Evolutionary conservation across 805 yeast species (phyloP), one percentile per base, ranked within the genome.

Genomic region (Saturnispora diversa): DNA sequence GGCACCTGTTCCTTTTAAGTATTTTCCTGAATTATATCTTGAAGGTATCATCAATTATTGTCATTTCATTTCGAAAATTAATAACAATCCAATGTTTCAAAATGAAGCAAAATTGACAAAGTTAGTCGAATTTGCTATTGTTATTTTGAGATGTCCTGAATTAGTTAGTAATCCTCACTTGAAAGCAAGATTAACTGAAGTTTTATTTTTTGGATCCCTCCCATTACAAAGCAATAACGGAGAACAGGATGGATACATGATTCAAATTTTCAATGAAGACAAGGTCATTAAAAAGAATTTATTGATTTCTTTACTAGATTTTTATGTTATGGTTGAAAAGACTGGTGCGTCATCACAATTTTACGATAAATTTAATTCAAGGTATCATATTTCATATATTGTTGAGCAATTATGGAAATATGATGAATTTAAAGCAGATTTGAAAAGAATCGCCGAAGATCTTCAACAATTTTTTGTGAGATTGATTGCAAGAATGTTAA

Each of bases 281-380:
- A 70, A 72, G 39, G 52, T 81, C 17, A 80, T 86, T 2, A 62
- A 65, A 23, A 66, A 77, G 28, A 77, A 87, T 56, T 57, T 92
- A 47, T 65, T 92, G 43, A 87, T 84, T 53, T 83, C 95, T 1
- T 68, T 92, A 42, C 70, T 92, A 61, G 94, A 86, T 52, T 83
- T 87, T 46, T 92, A 90, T 59, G 95, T 92, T 26, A 85, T 84
- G 70, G 88, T 90, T 37, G 99, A 92, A 59, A 87, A 84, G 54
- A 92, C 98, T 0, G 98, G 98, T 8, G 82, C 96, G 2, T 80
- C 90, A 6, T 78, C 94, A 0, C 97, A 92, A 61, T 92, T 90
- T 56, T 90, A 90, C 59, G 99, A 92, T 60, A 92, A 92, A 62
- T 92, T 92, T 65, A 88, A 86, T 59, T 75, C 85, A 32, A 74